A percentile compares a stretch with the other conserved stretches of the same genome.
Conservation (phyloP, 1,284 basidiomycete species). For the Veloboletus limbatus region DNA sequence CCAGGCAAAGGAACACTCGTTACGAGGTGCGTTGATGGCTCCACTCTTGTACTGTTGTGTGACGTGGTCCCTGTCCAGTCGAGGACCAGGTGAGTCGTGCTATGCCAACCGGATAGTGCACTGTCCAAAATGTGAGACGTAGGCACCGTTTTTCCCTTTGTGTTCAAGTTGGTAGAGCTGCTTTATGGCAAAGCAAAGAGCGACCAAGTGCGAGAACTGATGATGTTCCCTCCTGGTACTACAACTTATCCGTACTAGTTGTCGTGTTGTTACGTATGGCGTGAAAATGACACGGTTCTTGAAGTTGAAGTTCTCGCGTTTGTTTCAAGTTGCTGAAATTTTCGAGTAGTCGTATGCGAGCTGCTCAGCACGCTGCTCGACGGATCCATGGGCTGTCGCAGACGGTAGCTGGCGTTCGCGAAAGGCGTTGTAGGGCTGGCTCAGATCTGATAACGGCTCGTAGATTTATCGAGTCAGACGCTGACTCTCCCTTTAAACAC, state of each 20-base stretch:
- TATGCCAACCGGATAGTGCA: neutral
- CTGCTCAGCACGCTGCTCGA: conserved; percentile 24
- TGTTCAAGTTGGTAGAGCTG: conserved; percentile 67
- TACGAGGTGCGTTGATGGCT: conserved; percentile 53
- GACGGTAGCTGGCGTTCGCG: conserved; percentile 9
- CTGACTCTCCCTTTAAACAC: conserved; percentile 23
- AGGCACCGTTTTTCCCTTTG: conserved; percentile 79
- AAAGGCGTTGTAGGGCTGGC: conserved; percentile 9
- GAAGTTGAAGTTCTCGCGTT: conserved; percentile 14
- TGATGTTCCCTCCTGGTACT: conserved; percentile 72
- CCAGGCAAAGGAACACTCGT: conserved; percentile 55
- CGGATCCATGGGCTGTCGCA: conserved; percentile 24
- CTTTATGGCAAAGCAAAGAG: conserved; percentile 67
- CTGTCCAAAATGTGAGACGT: neutral
- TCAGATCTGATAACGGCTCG: conserved; percentile 23
- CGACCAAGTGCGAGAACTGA: conserved; percentile 64
- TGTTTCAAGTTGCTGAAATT: conserved; percentile 20
- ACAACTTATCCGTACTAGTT: too few relatives aligned
- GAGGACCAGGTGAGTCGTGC: conserved; percentile 68
- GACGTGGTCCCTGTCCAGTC: conserved; percentile 40
- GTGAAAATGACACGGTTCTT: conserved; percentile 14
- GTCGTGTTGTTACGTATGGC: conserved; percentile 19
- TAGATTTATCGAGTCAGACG: conserved; percentile 29
- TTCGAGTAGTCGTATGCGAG: conserved; percentile 29
- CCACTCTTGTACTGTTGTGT: neutral